Evolutionary conservation across 2,329 filamentous ascomycete genomes (phyloP).

Genomic region (Claviceps citrina): DNA sequence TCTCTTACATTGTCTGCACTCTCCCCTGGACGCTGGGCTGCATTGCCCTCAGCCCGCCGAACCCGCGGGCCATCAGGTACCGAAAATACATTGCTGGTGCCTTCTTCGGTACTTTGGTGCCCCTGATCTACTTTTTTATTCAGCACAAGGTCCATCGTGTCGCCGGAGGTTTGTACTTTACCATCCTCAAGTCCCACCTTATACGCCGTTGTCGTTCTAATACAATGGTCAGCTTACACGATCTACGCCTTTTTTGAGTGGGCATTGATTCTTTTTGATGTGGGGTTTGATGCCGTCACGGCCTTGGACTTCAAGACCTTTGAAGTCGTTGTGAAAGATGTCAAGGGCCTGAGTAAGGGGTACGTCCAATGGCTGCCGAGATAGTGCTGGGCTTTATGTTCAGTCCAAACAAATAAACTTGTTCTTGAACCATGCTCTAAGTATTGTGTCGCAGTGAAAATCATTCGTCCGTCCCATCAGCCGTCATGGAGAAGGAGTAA

Average conservation of each 20-base stretch:
- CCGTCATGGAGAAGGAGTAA: slow-evolving; percentile 58
- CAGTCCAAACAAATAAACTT: slow-evolving; percentile 20
- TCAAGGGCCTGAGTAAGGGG: slow-evolving; percentile 87
- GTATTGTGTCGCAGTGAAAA: slow-evolving; percentile 29
- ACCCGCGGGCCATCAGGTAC: slow-evolving; percentile 70
- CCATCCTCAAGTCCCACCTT: neutral
- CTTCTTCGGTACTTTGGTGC: slow-evolving; percentile 84
- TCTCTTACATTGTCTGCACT: slow-evolving; percentile 87
- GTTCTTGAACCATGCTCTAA: slow-evolving; percentile 25
- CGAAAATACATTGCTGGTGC: slow-evolving; percentile 67
- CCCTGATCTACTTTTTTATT: slow-evolving; percentile 91
- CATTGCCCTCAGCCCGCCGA: slow-evolving; percentile 72
- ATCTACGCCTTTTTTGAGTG: slow-evolving; percentile 97
- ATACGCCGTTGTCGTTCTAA: neutral
- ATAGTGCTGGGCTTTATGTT: slow-evolving; percentile 38
- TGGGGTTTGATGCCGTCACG: slow-evolving; percentile 90
- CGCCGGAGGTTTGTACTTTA: slow-evolving; percentile 57
- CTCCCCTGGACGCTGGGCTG: slow-evolving; percentile 92
- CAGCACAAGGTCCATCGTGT: slow-evolving; percentile 96
- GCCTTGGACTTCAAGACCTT: slow-evolving; percentile 80
- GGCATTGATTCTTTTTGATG: slow-evolving; percentile 85
- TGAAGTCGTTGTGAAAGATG: slow-evolving; percentile 75
- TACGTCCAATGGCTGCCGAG: slow-evolving; percentile 94
- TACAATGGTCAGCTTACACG: slow-evolving; percentile 61
- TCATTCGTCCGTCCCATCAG: slow-evolving; percentile 29